Conservation (phyloP, 768 basidiomycete species). For the Boletus rufocinnamomeus region DNA sequence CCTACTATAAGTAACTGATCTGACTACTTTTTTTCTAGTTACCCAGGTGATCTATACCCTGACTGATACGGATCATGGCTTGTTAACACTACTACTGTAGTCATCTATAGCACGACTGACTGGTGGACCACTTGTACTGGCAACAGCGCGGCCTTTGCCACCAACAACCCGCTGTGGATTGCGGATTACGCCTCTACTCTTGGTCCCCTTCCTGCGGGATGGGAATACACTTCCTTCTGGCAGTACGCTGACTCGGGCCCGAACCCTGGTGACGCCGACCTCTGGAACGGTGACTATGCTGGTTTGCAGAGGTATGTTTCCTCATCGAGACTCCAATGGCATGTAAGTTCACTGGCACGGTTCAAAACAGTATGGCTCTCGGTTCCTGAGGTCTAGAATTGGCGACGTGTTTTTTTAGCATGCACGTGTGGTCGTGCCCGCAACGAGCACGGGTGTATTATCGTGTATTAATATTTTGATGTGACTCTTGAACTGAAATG, state of each 20-base stretch:
- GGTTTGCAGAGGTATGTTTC: constrained; percentile 41
- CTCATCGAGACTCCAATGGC: not conserved
- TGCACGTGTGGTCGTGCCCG: not conserved
- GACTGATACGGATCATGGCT: constrained; percentile 4
- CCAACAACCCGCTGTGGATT: constrained; percentile 61
- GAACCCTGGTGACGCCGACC: constrained; percentile 59
- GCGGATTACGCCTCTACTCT: constrained; percentile 51
- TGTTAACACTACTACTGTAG: constrained; percentile 27
- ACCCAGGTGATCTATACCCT: constrained; percentile 36
- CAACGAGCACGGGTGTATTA: not conserved
- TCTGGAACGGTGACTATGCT: constrained; percentile 54
- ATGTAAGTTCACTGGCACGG: not conserved
- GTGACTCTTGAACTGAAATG: not conserved
- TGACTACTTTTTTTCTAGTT: constrained; percentile 31
- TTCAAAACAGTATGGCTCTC: constrained; percentile 23
- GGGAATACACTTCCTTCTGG: constrained; percentile 59
- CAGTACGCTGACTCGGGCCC: constrained; percentile 57
- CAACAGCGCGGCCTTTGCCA: constrained; percentile 51
- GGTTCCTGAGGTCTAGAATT: constrained; percentile 8
- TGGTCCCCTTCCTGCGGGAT: constrained; percentile 61
- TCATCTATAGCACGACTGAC: constrained; percentile 63
- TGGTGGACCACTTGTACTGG: constrained; percentile 74
- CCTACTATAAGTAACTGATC: not conserved
- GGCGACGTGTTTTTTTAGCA: not conserved
- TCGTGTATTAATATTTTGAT: not conserved